Evolutionary conservation across 257 asterid genomes (phyloP).

Genomic region (Salvia hispanica): DNA sequence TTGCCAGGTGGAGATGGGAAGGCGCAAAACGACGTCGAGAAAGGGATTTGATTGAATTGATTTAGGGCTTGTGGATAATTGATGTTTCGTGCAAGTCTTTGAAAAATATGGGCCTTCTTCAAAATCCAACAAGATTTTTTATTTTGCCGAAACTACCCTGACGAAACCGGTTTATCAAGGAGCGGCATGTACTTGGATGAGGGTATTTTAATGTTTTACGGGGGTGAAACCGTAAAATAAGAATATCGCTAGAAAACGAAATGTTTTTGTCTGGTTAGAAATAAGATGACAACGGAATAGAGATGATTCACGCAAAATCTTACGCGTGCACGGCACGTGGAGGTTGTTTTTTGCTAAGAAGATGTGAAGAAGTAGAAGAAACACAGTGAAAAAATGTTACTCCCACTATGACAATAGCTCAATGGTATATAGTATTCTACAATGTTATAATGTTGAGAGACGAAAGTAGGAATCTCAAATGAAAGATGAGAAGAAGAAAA

Average conservation of each 20-base stretch:
- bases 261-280: not conserved
- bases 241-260: not conserved
- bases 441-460: too few species aligned
- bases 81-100: conserved; percentile 16
- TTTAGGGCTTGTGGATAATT: not conserved
- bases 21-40: conserved; percentile 45
- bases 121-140: not conserved
- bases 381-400: too few species aligned
- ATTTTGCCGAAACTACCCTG: conserved; percentile 26
- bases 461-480: too few species aligned
- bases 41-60: not conserved
- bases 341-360: not conserved
- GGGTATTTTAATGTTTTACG: not conserved
- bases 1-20: conserved; percentile 12
- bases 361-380: too few species aligned
- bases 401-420: too few species aligned
- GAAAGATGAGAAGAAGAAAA: too few species aligned
- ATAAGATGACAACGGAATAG: not conserved
- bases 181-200: not conserved
- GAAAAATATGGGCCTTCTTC: not conserved
- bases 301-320: not conserved
- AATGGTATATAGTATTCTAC: too few species aligned
- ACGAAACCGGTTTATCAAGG: not conserved
- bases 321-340: conserved; percentile 12
- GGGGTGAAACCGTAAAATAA: conserved; percentile 21